Evolutionary conservation across 257 asterid genomes (phyloP).

Genomic region (Linderniella brevidens): DNA sequence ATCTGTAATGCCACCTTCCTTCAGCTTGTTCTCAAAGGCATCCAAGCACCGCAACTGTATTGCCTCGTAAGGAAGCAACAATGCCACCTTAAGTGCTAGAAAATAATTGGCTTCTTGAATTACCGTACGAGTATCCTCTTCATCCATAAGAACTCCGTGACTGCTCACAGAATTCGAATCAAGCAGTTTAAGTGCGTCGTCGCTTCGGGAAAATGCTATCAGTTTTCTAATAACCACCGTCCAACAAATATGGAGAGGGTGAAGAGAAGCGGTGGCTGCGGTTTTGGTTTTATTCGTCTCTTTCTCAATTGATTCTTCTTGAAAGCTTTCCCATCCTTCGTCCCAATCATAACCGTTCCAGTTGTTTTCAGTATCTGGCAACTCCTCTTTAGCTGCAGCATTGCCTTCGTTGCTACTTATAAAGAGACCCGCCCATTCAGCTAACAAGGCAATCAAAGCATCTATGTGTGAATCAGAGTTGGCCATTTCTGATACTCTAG

Average conservation of each 20-base stretch:
- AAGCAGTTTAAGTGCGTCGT: conserved; percentile 33
- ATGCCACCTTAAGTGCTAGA: conserved; percentile 42
- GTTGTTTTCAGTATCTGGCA: conserved; percentile 25
- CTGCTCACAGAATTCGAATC: conserved; percentile 28
- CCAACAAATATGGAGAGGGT: conserved; percentile 85
- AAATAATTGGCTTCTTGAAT: conserved; percentile 32
- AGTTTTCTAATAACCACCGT: conserved; percentile 32
- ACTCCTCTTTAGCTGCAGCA: conserved; percentile 25
- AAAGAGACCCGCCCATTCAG: conserved; percentile 83
- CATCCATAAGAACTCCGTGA: conserved; percentile 32
- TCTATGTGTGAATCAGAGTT: conserved; percentile 30
- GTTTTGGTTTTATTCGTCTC: conserved; percentile 24
- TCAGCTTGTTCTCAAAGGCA: conserved; percentile 52
- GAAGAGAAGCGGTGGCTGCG: conserved; percentile 15
- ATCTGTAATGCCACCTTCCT: conserved; percentile 40
- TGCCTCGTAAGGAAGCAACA: conserved; percentile 45
- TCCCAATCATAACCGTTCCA: conserved; percentile 94
- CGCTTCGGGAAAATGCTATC: conserved; percentile 19
- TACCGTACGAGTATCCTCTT: conserved; percentile 33
- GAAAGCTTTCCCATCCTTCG: conserved; percentile 97
- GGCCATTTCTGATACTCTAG: conserved; percentile 37
- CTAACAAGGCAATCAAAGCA: conserved; percentile 42
- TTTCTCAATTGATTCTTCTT: conserved; percentile 47
- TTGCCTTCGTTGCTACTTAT: conserved; percentile 13
- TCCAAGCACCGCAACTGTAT: conserved; percentile 58